Conservation (phyloP, 2,329 filamentous ascomycete genomes). For the Stachybotrys echinatus region DNA sequence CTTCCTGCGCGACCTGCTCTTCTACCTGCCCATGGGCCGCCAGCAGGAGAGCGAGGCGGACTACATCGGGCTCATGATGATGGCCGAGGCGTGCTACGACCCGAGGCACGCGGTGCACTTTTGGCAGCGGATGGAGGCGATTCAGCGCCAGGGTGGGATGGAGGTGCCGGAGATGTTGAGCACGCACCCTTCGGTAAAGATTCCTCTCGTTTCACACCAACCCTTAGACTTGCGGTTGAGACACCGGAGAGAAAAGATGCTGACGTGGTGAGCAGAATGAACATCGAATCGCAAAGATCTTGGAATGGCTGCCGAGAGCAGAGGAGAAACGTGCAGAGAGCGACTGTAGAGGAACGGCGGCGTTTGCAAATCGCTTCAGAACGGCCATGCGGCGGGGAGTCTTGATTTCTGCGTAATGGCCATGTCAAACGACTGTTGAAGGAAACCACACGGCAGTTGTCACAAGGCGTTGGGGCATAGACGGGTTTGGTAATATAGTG, state of each 20-base stretch:
- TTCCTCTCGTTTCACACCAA: neutral
- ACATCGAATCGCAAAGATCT: slow-evolving; percentile 60
- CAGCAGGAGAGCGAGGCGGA: slow-evolving; percentile 74
- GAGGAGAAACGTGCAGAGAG: slow-evolving; percentile 47
- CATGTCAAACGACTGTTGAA: neutral
- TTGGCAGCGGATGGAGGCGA: slow-evolving; percentile 61
- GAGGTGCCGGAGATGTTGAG: slow-evolving; percentile 66
- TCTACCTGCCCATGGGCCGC: slow-evolving; percentile 62
- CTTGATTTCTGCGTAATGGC: slow-evolving; percentile 1
- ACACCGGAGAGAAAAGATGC: neutral
- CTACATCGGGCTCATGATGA: slow-evolving; percentile 77
- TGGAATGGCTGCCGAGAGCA: slow-evolving; percentile 56
- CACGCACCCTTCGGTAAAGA: slow-evolving; percentile 66
- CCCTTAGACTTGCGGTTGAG: too few relatives aligned
- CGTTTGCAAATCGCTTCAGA: slow-evolving; percentile 49
- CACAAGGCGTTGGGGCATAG: too few relatives aligned
- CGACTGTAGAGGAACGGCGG: slow-evolving; percentile 46
- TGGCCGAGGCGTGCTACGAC: slow-evolving; percentile 74
- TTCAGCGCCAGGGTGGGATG: slow-evolving; percentile 30
- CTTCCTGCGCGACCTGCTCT: slow-evolving; percentile 54
- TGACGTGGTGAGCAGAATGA: slow-evolving; percentile 38
- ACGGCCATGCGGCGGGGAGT: slow-evolving; percentile 35
- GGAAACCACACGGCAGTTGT: neutral
- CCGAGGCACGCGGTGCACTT: slow-evolving; percentile 61
- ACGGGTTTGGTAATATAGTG: neutral